These are phyloP conservation scores for Pseudisothecium myosuroides DNA, from an alignment of 225 moss, liverwort and hornwort genomes.

Conservation along the genomic window DNA sequence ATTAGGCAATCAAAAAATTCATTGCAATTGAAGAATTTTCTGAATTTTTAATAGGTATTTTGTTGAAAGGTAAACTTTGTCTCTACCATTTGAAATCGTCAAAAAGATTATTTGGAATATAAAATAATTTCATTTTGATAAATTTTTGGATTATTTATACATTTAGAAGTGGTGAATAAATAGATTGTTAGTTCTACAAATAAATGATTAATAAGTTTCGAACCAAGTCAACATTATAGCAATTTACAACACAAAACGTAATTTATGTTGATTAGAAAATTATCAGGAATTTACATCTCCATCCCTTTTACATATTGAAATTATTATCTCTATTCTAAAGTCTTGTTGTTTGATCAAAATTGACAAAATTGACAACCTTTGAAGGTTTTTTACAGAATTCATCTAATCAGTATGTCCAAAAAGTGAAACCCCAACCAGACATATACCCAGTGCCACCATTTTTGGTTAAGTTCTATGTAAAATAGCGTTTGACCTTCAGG, in stretches of 20 bases:
- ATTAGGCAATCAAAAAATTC: not conserved
- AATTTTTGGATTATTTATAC: not conserved
- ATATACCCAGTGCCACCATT: not conserved
- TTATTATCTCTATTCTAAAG: not conserved
- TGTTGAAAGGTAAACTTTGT: too few relatives aligned
- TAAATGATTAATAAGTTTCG: not conserved
- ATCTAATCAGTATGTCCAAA: not conserved
- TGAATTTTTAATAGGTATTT: not conserved
- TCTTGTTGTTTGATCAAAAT: not conserved
- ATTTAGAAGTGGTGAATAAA: not conserved
- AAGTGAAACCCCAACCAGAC: too few relatives aligned
- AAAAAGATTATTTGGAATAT: not conserved
- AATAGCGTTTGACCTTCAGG: not conserved
- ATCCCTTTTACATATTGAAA: not conserved
- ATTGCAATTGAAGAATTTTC: not conserved
- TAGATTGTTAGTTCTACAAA: not conserved
- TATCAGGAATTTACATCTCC: not conserved
- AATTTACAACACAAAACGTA: not conserved
- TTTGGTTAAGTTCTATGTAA: not conserved
- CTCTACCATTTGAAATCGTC: not conserved
- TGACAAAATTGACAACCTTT: not conserved
- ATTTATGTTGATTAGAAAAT: not conserved
- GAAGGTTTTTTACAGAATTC: not conserved
- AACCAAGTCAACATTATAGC: not conserved
- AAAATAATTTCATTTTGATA: not conserved